Evolutionary conservation across 2,329 filamentous ascomycete genomes (phyloP), one percentile per base, ranked within the genome.

Genomic region (Penicillium hesseltinei): DNA sequence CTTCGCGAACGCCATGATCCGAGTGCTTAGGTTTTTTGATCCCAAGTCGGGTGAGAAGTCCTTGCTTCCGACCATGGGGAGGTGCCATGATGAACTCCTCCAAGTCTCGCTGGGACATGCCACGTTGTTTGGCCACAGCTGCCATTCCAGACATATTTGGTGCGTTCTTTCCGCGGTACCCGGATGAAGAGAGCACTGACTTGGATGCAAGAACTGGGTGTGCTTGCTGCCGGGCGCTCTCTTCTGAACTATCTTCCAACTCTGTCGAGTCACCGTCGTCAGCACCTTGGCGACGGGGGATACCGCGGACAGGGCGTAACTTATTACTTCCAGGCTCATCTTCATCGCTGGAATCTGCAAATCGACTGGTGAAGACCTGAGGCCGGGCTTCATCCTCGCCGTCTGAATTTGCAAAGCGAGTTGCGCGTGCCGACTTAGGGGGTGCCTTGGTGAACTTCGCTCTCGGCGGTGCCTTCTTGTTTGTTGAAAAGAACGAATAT

Each of bases 331-430:
- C 56, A 29, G 71, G 74, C 15, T 79, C 78, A 19, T 89, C 87
- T 54, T 91, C 88, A 68, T 91, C 88, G 66, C 88, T 91, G 1
- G 88, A 91, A 66, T 91, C 87, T 1, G 79, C 84, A 65, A 91
- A 89, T 1, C 88, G 85, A 66, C 84, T 87, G 33, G 69, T 74
- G 66, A 82, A 84, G 4, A 67, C 65, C 19, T 61, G 66, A 17
- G 60, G 68, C 23, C 58, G 69, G 31, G 64, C 70, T 36, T 64
- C 76, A 13, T 75, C 75, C 2, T 83, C 81, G 60, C 87, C 85
- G 60, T 89, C 84, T 4, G 87, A 86, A 71, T 88, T 84, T 4
- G 70, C 79, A 59, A 88, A 84, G 0, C 86, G 71, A 21, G 78
- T 80, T 59, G 73, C 76, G 67, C 76, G 74, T 40, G 68, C 60